phyloP scores from a whole-genome alignment of 2,329 filamentous ascomycete genomes.

The Cadophora malorum region DNA sequence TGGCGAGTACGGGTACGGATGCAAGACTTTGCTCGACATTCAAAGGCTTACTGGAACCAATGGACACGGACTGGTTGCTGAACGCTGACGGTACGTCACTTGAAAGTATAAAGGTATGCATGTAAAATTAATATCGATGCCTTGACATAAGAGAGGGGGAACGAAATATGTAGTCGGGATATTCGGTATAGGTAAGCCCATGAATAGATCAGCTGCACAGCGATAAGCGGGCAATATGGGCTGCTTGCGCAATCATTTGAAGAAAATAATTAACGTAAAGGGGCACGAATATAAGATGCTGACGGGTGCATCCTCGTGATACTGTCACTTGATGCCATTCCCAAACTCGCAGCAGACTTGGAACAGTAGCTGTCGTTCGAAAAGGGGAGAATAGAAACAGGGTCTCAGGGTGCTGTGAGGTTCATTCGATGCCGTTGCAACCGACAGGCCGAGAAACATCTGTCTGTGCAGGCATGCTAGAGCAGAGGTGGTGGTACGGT shows the following conservation, averaged over 20 bases:
- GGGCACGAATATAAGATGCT: not conserved
- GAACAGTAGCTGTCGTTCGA: not conserved
- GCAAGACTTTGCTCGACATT: not conserved
- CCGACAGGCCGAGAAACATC: not conserved
- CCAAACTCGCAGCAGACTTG: constrained; percentile 3
- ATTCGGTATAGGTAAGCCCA: not conserved
- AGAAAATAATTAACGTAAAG: constrained; percentile 1
- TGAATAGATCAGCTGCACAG: constrained; percentile 7
- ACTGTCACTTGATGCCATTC: constrained; percentile 8
- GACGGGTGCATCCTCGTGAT: not conserved
- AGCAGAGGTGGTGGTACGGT: not conserved
- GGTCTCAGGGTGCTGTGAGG: not conserved
- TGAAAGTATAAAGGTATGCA: constrained; percentile 8
- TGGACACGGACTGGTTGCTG: not conserved
- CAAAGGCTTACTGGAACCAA: not conserved
- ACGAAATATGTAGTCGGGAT: constrained; percentile 5
- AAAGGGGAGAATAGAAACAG: not conserved
- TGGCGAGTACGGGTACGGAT: not conserved
- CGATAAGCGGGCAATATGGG: not conserved
- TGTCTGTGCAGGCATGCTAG: constrained; percentile 8
- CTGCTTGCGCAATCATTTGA: not conserved
- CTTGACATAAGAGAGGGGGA: not conserved
- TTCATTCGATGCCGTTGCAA: constrained; percentile 4
- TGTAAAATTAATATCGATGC: not conserved
- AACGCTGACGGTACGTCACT: not conserved